These are phyloP conservation scores for Komagataella populi DNA, from an alignment of 805 yeast species.

Conservation along the genomic window DNA sequence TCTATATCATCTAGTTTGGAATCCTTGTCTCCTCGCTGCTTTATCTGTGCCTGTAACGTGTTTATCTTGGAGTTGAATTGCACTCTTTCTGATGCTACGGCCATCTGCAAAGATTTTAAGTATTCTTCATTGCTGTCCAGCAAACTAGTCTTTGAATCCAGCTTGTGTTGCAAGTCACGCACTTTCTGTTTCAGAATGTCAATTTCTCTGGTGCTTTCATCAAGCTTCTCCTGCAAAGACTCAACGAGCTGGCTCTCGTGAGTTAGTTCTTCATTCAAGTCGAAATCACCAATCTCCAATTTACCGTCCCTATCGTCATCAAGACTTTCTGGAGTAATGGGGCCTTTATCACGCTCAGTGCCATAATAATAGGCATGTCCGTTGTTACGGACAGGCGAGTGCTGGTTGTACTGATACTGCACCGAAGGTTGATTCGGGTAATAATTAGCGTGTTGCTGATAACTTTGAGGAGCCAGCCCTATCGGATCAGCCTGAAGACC, in stretches of 20 bases:
- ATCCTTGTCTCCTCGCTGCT: background rate
- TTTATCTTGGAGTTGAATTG: background rate
- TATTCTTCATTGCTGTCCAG: background rate
- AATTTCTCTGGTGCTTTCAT: background rate
- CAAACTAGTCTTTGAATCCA: background rate
- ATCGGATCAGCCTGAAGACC: background rate
- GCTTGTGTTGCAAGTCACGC: background rate
- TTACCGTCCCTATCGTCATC: background rate
- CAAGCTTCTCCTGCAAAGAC: background rate
- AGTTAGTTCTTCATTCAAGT: background rate
- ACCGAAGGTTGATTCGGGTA: conserved; percentile 1
- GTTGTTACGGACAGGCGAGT: background rate
- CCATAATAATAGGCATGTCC: background rate
- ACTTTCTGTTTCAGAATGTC: background rate
- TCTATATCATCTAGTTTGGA: background rate
- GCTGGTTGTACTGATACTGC: background rate
- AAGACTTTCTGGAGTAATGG: conserved; percentile 10
- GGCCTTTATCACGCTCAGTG: conserved; percentile 3
- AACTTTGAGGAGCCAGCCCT: conserved; percentile 1
- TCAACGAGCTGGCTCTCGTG: background rate
- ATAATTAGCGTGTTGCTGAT: conserved; percentile 4
- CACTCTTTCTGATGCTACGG: background rate
- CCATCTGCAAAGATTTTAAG: background rate
- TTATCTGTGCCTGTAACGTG: background rate
- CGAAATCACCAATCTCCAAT: background rate